phyloP scores from a whole-genome alignment of 805 yeast genomes.

The Debaryomyces prosopidis region DNA sequence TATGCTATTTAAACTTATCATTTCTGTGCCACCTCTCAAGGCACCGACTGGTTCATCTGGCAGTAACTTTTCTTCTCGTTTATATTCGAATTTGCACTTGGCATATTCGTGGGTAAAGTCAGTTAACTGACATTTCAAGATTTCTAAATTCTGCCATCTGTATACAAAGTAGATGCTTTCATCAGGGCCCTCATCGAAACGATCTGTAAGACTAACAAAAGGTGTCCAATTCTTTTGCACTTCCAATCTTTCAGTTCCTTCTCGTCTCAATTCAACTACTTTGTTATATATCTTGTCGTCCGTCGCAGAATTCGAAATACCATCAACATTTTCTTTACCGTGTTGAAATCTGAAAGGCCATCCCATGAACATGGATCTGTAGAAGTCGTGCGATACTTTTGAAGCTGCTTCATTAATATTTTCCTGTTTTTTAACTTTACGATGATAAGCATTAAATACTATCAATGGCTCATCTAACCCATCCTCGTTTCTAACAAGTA shows the following conservation, averaged over 20 bases:
- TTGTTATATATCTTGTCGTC: slow-evolving; percentile 18
- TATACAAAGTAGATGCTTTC: slow-evolving; percentile 28
- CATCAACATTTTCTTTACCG: slow-evolving; percentile 29
- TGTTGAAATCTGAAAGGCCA: slow-evolving; percentile 33
- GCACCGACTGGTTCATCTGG: slow-evolving; percentile 23
- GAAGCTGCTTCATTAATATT: not conserved
- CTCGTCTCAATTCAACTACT: slow-evolving; percentile 20
- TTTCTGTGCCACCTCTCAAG: slow-evolving; percentile 35
- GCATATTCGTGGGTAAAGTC: not conserved
- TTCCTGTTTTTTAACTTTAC: slow-evolving; percentile 7
- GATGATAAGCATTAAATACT: slow-evolving; percentile 12
- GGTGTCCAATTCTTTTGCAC: slow-evolving; percentile 42
- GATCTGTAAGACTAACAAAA: slow-evolving; percentile 23
- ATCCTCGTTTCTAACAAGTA: slow-evolving; percentile 18
- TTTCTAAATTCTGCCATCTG: slow-evolving; percentile 28
- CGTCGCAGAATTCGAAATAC: slow-evolving; percentile 9
- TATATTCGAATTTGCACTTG: slow-evolving; percentile 5
- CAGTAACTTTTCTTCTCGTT: not conserved
- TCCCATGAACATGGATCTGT: slow-evolving; percentile 28
- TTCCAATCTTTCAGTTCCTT: slow-evolving; percentile 1
- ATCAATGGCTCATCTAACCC: slow-evolving; percentile 25
- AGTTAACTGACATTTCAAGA: slow-evolving; percentile 22
- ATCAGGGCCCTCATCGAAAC: slow-evolving; percentile 23
- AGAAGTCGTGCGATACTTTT: slow-evolving; percentile 1
- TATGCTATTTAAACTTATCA: slow-evolving; percentile 21